Evolutionary conservation across 805 yeast species (phyloP), one percentile per base, ranked within the genome.

Genomic region (Starmerella tilneyi): DNA sequence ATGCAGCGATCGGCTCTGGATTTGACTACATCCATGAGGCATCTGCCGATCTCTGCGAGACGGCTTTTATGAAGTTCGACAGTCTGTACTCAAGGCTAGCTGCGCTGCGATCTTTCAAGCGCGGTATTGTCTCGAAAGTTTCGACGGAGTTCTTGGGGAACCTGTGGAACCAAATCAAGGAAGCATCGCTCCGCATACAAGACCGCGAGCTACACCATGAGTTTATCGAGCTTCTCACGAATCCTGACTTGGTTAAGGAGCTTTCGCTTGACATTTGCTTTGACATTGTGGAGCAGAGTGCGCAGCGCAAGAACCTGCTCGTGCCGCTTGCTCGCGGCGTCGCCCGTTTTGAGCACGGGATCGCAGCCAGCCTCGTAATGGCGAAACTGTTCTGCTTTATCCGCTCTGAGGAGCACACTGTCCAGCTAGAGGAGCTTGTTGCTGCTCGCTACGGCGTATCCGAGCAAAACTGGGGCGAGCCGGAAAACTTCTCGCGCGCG

Each of bases 241-340:
- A 66, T 33, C 55, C 46, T 0, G 54, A 62, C 1, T 52, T 56
- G 1, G 60, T 59, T 48, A 59, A 53, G 12, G 50, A 45, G 1
- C 51, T 68, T 16, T 57, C 63, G 9, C 57, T 53, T 6, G 47
- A 48, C 0, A 54, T 62, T 8, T 57, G 61, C 28, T 21, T 41
- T 6, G 56, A 53, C 12, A 40, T 62, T 12, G 49, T 63, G 5
- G 48, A 48, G 12, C 56, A 53, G 16, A 53, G 65, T 45, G 68
- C 58, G 44, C 78, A 83, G 0, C 72, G 94, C 60, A 74, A 94
- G 52, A 70, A 81, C 2, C 63, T 86, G 7, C 61, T 84, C 20
- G 88, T 94, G 0, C 54, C 69, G 1, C 58, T 86, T 9, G 67
- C 81, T 9, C 60, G 59, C 22, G 57, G 65, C 5, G 52, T 85